phyloP scores from a whole-genome alignment of 2,329 filamentous ascomycete species.

The Scorias spongiosa region DNA sequence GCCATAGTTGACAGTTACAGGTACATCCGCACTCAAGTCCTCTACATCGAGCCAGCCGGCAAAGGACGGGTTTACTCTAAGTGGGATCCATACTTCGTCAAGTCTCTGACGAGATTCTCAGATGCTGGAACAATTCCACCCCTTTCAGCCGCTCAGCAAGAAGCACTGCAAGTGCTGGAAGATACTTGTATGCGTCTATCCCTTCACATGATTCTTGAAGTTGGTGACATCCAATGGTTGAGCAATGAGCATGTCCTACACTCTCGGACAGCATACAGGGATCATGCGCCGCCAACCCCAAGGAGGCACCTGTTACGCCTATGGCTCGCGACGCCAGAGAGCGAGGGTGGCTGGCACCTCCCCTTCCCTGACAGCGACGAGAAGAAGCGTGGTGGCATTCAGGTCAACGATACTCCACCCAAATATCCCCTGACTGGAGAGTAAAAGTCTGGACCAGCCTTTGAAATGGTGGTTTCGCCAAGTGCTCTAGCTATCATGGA shows the following conservation, averaged over 20 bases:
- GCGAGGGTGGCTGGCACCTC: slow-evolving; percentile 70
- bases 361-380: slow-evolving; percentile 68
- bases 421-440: slow-evolving; percentile 65
- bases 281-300: slow-evolving; percentile 51
- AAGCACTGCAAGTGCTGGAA: slow-evolving; percentile 56
- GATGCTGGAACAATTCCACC: slow-evolving; percentile 58
- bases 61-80: slow-evolving; percentile 54
- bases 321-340: slow-evolving; percentile 71
- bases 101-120: slow-evolving; percentile 59
- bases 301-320: slow-evolving; percentile 66
- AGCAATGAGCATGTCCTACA: slow-evolving; percentile 70
- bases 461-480: too few species aligned
- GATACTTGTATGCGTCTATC: slow-evolving; percentile 57
- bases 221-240: slow-evolving; percentile 80
- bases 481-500: too few species aligned
- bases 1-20: slow-evolving; percentile 20
- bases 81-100: slow-evolving; percentile 83
- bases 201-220: slow-evolving; percentile 72
- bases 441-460: slow-evolving; percentile 24
- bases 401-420: slow-evolving; percentile 67
- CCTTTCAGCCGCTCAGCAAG: slow-evolving; percentile 51
- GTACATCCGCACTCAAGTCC: slow-evolving; percentile 55
- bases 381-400: slow-evolving; percentile 79
- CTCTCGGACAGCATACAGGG: slow-evolving; percentile 65
- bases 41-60: slow-evolving; percentile 59